Evolutionary conservation across 352 stramenopile genomes (phyloP).

Genomic region (Globisporangium heterothallicum): DNA sequence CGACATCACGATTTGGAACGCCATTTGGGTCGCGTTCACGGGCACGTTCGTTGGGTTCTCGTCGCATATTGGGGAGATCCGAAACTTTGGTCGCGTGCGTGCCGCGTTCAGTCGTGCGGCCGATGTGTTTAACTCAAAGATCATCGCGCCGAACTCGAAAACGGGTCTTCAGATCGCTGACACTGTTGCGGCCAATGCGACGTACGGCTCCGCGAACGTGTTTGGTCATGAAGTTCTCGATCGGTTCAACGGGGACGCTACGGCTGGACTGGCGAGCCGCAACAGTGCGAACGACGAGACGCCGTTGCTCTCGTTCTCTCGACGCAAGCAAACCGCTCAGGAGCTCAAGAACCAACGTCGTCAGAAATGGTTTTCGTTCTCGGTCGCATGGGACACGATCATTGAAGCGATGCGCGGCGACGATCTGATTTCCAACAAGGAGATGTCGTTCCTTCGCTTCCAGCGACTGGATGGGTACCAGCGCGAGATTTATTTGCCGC

Average conservation of each 20-base stretch:
- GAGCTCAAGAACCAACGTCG: constrained; percentile 90
- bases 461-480: constrained; percentile 94
- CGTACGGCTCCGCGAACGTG: constrained; percentile 39
- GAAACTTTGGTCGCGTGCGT: constrained; percentile 86
- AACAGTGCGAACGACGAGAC: constrained; percentile 66
- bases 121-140: constrained; percentile 82
- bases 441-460: constrained; percentile 93
- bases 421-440: constrained; percentile 87
- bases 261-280: too few relatives aligned
- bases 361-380: constrained; percentile 98
- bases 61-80: constrained; percentile 95
- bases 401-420: constrained; percentile 94
- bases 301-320: constrained; percentile 79
- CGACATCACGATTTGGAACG: constrained; percentile 98
- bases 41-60: constrained; percentile 96
- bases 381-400: constrained; percentile 96
- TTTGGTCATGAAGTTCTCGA: constrained; percentile 58
- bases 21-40: constrained; percentile 95
- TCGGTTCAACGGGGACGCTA: constrained; percentile 34
- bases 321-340: constrained; percentile 71
- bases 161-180: constrained; percentile 58
- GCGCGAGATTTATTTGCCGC: constrained; percentile 96
- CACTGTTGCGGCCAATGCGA: constrained; percentile 18
- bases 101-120: constrained; percentile 83
- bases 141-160: constrained; percentile 75